A percentile compares a stretch with the other conserved stretches of the same genome.
phyloP scores from a whole-genome alignment of 106 monocot genomes.

The Dendrobium officinale region DNA sequence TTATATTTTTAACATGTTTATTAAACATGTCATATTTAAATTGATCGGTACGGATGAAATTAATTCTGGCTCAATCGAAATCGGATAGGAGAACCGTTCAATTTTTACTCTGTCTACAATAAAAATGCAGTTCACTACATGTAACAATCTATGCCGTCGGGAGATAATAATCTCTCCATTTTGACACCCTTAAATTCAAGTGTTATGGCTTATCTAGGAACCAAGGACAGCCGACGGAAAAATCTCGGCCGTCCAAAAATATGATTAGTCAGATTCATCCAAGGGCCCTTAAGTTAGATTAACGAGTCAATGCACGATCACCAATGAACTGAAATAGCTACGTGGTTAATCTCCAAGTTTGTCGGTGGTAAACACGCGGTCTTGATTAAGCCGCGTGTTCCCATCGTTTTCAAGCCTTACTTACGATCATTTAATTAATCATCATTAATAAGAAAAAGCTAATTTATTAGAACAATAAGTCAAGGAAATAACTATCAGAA shows the following conservation, averaged over 20 bases:
- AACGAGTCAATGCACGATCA: background rate
- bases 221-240: background rate
- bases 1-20: too few species aligned
- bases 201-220: background rate
- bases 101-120: too few species aligned
- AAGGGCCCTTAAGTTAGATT: background rate
- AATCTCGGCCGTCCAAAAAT: background rate
- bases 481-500: too few species aligned
- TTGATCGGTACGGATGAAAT: too few species aligned
- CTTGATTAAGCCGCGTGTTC: background rate
- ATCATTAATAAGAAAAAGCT: background rate
- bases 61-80: too few species aligned
- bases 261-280: background rate
- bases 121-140: too few species aligned
- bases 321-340: background rate
- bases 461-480: too few species aligned
- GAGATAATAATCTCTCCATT: too few species aligned
- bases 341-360: background rate
- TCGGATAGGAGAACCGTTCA: too few species aligned
- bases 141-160: too few species aligned
- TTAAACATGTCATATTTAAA: too few species aligned
- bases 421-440: background rate
- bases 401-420: background rate
- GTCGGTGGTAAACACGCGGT: background rate
- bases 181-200: background rate